Evolutionary conservation across 2,329 filamentous ascomycete genomes (phyloP).

Genomic region (Fusarium proliferatum): DNA sequence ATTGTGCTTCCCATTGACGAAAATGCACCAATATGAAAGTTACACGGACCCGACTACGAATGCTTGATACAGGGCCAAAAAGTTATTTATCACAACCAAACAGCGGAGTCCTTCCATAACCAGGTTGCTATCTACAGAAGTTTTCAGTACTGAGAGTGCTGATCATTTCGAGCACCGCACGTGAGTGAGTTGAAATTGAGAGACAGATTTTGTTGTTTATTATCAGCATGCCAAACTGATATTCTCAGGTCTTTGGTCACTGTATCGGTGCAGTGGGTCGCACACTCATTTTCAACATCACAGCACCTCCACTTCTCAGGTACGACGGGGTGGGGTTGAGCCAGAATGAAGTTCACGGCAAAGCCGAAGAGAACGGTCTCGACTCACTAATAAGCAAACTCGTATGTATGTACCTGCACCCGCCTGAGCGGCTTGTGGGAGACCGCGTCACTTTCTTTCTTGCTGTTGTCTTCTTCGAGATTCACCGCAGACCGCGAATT

Average conservation of each 20-base stretch:
- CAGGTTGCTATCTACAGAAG: not conserved
- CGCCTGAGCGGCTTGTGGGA: constrained; percentile 26
- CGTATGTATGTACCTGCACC: constrained; percentile 13
- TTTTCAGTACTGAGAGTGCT: not conserved
- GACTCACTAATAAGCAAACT: constrained; percentile 30
- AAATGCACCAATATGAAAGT: constrained; percentile 28
- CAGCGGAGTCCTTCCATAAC: not conserved
- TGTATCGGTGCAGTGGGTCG: not conserved
- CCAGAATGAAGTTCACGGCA: constrained; percentile 41
- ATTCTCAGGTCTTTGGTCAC: not conserved
- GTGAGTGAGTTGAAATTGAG: not conserved
- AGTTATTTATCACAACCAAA: not conserved
- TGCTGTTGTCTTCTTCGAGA: not conserved
- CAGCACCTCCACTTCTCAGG: constrained; percentile 42
- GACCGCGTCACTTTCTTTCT: constrained; percentile 3
- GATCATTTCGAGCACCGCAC: not conserved
- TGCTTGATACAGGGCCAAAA: not conserved
- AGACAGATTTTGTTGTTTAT: not conserved
- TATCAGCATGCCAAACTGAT: not conserved
- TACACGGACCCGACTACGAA: constrained; percentile 22
- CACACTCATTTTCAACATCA: constrained; percentile 16
- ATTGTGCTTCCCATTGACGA: constrained; percentile 31
- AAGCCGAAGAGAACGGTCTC: constrained; percentile 47
- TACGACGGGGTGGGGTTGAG: constrained; percentile 39
- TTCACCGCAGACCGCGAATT: not conserved